Evolutionary conservation across 352 stramenopile genomes (phyloP).

Genomic region (Pythium monospermum): DNA sequence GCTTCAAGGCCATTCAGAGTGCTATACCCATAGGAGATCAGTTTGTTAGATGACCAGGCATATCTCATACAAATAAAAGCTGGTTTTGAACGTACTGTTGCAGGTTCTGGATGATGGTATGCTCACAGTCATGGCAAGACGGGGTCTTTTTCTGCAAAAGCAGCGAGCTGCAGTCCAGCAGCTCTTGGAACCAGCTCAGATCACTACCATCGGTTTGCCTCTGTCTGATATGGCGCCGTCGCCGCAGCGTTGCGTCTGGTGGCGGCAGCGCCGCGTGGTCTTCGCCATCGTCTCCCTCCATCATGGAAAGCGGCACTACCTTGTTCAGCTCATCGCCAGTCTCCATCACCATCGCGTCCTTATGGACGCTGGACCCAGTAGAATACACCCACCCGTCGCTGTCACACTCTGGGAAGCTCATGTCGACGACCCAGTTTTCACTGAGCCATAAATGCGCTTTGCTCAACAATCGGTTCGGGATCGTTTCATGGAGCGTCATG

Average conservation of each 20-base stretch:
- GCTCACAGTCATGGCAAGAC: conserved; percentile 71
- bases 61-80: neutral
- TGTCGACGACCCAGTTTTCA: conserved; percentile 55
- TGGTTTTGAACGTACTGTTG: conserved; percentile 49
- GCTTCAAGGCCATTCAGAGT: conserved; percentile 40
- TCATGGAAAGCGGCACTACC: neutral
- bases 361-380: neutral
- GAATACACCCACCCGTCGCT: conserved; percentile 73
- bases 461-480: conserved; percentile 55
- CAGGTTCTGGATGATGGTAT: conserved; percentile 41
- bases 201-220: conserved; percentile 68
- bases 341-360: neutral
- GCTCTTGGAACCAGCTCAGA: conserved; percentile 78
- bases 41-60: neutral
- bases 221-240: conserved; percentile 50
- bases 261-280: conserved; percentile 3
- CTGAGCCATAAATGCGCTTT: conserved; percentile 72
- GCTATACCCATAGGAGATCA: conserved; percentile 21
- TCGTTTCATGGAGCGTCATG: conserved; percentile 48
- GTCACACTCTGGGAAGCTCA: conserved; percentile 41
- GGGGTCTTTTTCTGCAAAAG: conserved; percentile 67
- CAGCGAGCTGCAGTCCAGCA: conserved; percentile 71
- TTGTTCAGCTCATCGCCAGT: conserved; percentile 6
- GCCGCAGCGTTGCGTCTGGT: conserved; percentile 35
- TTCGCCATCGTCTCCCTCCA: conserved; percentile 3